phyloP scores from a whole-genome alignment of 78 protist species.

The Dictyostelium intermedium region DNA sequence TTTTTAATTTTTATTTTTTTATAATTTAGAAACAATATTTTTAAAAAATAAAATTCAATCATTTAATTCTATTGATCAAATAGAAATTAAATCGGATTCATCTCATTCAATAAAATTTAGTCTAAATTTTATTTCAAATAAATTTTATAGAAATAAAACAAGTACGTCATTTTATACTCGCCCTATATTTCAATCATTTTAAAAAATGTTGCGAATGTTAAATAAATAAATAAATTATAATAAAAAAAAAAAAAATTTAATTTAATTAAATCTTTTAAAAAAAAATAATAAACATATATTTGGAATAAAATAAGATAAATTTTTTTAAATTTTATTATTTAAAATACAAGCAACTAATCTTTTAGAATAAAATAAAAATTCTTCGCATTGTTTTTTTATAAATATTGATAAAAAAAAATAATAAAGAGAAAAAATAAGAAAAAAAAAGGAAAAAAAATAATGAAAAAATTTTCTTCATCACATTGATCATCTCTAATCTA shows the following conservation, averaged over 20 bases:
- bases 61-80: not conserved
- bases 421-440: no score
- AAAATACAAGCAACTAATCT: no score
- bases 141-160: not conserved
- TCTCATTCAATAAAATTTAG: not conserved
- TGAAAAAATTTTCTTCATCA: not conserved
- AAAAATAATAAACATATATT: not conserved
- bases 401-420: no score
- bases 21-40: not conserved
- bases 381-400: no score
- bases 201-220: no score
- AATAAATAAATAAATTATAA: no score
- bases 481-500: not conserved
- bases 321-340: no score
- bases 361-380: no score
- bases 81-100: not conserved
- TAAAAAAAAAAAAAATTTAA: not conserved
- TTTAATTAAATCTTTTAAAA: not conserved
- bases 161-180: not conserved
- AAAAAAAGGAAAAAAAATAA: no score
- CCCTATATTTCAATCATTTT: not conserved
- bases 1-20: no score
- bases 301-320: not conserved
- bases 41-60: not conserved
- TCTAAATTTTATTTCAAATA: not conserved